Evolutionary conservation across 23 red algal species (phyloP), one percentile per base, ranked within the genome.

Genomic region (Chondrus crispus): DNA sequence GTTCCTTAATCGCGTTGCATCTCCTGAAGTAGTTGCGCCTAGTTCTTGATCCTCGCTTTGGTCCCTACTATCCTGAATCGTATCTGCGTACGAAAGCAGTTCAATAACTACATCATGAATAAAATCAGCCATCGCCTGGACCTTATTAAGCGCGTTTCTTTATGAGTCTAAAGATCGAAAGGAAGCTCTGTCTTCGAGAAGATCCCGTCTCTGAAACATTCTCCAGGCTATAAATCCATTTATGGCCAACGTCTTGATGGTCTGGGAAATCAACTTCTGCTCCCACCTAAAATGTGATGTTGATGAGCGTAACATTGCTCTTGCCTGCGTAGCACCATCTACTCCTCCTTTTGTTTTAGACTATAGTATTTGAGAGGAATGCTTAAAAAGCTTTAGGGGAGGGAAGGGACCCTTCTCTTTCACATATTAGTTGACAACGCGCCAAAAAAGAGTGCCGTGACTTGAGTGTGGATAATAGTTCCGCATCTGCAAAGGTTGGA

Each of bases 341-440:
- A 76, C 71, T 40, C 24, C 71, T 46, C 71, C 71, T 38, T 76
- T 76, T 20, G 71, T 76, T 48, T 76, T 76, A 22, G 71, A 76
- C n/a, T 64, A 76, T 5, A 76, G 43, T n/a, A n/a, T 43, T 37
- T 76, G 8, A 24, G 6, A 4, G 28, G 37, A 26, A 24, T 43
- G 37, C 43, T 76, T 76, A 37, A 76, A 76, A 38, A 72, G 66
- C 28, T 85, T 85, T 9, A 85, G 33, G 12, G 81, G 53, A 8
- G 16, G 11, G 37, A 68, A 85, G 20, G 36, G 37, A 37, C 81
- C 53, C 33, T 66, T n/a, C 44, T 36, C 36, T 13, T 53, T 7
- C 22, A 85, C 81, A 66, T 85, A 32, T 26, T 85, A 9, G 51
- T 85, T 53, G 49, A 85, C 36, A n/a, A 32, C 37, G 4, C 55